A percentile compares a stretch with the other conserved stretches of the same genome.
Evolutionary conservation across 192 early-diverging fungal genomes (phyloP).

Genomic region (Spinellus fusiger): DNA sequence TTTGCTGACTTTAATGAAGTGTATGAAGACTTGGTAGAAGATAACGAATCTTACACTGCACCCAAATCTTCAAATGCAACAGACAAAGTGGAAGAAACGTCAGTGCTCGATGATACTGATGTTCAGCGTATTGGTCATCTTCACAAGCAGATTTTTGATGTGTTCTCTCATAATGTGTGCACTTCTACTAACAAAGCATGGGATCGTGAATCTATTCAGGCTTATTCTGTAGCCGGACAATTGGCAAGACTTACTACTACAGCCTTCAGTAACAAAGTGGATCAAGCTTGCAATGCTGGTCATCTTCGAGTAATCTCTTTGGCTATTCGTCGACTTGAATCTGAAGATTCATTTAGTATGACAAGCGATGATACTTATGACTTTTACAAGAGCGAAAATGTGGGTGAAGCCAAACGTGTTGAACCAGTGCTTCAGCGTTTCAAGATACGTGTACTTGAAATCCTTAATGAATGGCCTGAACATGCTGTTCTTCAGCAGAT

Average conservation of each 20-base stretch:
- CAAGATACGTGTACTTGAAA: conserved; percentile 47
- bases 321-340: conserved; percentile 19
- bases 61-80: no score
- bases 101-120: conserved; percentile 39
- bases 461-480: conserved; percentile 84
- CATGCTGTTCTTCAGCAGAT: conserved; percentile 83
- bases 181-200: conserved; percentile 1
- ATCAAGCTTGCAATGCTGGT: conserved; percentile 12
- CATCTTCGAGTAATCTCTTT: conserved; percentile 14
- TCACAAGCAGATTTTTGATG: conserved; percentile 34
- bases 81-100: conserved; percentile 40
- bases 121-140: conserved; percentile 46
- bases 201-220: conserved; percentile 10
- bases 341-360: conserved; percentile 16
- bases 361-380: conserved; percentile 58
- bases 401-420: conserved; percentile 66
- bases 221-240: conserved; percentile 41
- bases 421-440: conserved; percentile 56
- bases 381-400: conserved; percentile 83
- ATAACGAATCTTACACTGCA: conserved; percentile 26
- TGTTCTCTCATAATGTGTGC: conserved; percentile 13
- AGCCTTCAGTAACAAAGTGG: conserved; percentile 4
- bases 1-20: conserved; percentile 88
- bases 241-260: conserved; percentile 36
- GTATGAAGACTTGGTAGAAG: conserved; percentile 60